Evolutionary conservation across 805 yeast species (phyloP).

Genomic region (Suhomyces sp.): DNA sequence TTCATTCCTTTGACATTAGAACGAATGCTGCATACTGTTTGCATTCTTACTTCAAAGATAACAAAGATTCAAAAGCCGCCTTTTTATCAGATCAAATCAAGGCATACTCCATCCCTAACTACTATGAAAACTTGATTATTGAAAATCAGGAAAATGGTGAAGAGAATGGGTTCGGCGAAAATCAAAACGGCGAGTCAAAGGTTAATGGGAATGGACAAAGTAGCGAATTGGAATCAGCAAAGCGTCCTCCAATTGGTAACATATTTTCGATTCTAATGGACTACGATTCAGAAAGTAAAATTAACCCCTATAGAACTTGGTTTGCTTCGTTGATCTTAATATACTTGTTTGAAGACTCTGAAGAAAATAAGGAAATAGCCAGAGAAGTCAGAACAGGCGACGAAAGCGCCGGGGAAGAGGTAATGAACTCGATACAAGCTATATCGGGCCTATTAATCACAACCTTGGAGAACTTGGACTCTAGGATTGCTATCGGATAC

Average conservation of each 20-base stretch:
- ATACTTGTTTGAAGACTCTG: conserved; percentile 55
- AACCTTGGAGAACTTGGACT: conserved; percentile 58
- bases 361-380: conserved; percentile 48
- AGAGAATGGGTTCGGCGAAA: background rate
- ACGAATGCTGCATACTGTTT: conserved; percentile 67
- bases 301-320: conserved; percentile 88
- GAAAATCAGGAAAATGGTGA: conserved; percentile 11
- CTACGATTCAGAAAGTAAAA: conserved; percentile 57
- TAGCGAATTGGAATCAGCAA: background rate
- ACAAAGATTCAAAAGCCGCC: conserved; percentile 54
- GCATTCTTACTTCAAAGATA: conserved; percentile 64
- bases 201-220: conserved; percentile 5
- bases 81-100: conserved; percentile 68
- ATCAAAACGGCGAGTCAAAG: background rate
- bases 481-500: conserved; percentile 75
- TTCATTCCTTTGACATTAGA: conserved; percentile 80
- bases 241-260: conserved; percentile 44
- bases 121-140: conserved; percentile 11
- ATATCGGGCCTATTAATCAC: conserved; percentile 71
- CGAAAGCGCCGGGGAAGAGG: conserved; percentile 64
- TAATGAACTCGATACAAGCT: conserved; percentile 67
- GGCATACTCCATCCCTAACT: conserved; percentile 27
- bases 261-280: conserved; percentile 70
- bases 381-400: conserved; percentile 55
- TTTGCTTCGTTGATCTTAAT: conserved; percentile 70